A percentile compares a stretch with the other conserved stretches of the same genome.
These are phyloP conservation scores for Colletotrichum gloeosporioides DNA, from an alignment of 2,329 filamentous ascomycete genomes.

Conservation along the genomic window DNA sequence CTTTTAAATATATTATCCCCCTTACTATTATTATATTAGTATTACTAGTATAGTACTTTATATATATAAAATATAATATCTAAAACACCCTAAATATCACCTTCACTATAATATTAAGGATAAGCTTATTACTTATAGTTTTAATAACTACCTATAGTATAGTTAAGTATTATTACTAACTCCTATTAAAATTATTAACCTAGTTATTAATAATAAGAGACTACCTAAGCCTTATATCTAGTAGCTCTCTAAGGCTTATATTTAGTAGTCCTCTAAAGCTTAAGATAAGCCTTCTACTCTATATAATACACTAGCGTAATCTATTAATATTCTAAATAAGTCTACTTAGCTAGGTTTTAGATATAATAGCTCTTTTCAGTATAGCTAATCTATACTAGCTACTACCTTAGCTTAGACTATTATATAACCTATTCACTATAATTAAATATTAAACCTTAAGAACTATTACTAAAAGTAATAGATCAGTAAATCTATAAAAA, in stretches of 20 bases:
- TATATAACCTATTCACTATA: background rate
- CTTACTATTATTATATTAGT: background rate
- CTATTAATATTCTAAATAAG: background rate
- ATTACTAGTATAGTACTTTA: background rate
- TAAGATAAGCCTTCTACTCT: background rate
- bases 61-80: background rate
- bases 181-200: background rate
- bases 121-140: background rate
- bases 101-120: background rate
- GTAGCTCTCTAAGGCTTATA: background rate
- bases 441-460: background rate
- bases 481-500: background rate
- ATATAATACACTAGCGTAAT: background rate
- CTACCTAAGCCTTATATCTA: background rate
- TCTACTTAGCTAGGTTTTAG: background rate
- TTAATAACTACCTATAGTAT: background rate
- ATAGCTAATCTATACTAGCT: background rate
- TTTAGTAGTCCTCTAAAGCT: background rate
- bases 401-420: background rate
- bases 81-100: background rate
- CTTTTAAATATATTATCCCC: too few species aligned
- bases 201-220: background rate
- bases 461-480: too few species aligned
- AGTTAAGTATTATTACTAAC: background rate
- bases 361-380: background rate